These are phyloP conservation scores for Bolboschoenus planiculmis DNA, from an alignment of 176 grass and related monocot species.

Conservation along the genomic window DNA sequence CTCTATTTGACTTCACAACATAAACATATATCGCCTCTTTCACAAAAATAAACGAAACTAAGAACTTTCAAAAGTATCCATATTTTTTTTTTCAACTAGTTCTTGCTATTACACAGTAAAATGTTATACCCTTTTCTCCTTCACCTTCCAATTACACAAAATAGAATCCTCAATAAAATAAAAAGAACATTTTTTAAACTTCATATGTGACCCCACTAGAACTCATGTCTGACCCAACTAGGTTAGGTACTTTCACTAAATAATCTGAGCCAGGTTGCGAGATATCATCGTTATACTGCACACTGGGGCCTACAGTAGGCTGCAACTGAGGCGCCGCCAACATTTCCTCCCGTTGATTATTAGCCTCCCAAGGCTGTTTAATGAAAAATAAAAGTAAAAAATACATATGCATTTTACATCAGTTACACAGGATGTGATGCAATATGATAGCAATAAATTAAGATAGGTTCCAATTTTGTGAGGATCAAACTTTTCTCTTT, in stretches of 20 bases:
- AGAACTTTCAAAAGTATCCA: background rate
- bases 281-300: background rate
- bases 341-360: background rate
- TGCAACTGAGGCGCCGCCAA: background rate
- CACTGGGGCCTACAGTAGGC: background rate
- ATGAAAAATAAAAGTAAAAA: background rate
- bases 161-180: background rate
- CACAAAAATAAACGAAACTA: background rate
- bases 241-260: background rate
- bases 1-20: background rate
- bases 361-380: constrained; percentile 18
- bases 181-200: background rate
- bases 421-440: background rate
- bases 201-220: constrained; percentile 2
- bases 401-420: background rate
- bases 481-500: background rate
- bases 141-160: background rate
- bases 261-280: constrained; percentile 4
- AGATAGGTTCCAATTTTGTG: background rate
- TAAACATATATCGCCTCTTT: background rate
- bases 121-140: background rate
- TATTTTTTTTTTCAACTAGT: background rate
- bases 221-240: background rate
- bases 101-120: background rate
- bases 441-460: background rate